Evolutionary conservation across 1,284 basidiomycete species (phyloP).

Genomic region (Ustilago curta): DNA sequence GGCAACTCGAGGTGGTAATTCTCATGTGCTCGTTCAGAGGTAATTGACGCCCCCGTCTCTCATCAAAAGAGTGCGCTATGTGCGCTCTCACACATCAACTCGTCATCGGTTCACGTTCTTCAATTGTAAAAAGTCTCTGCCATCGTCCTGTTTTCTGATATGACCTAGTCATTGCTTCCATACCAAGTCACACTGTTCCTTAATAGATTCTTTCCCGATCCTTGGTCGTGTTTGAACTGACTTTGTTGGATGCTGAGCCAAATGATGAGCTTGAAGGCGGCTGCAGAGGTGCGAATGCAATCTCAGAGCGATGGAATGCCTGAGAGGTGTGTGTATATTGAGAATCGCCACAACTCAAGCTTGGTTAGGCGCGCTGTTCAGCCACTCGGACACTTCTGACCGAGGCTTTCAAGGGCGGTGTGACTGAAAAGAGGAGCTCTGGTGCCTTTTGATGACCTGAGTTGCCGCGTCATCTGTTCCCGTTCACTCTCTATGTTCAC

Average conservation of each 20-base stretch:
- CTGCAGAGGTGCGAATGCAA: too few relatives aligned
- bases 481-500: too few relatives aligned
- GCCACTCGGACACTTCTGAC: neutral
- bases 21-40: neutral
- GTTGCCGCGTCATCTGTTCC: too few relatives aligned
- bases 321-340: too few relatives aligned
- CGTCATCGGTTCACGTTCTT: neutral
- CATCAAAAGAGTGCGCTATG: neutral
- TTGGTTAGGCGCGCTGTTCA: too few relatives aligned
- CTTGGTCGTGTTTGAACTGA: neutral
- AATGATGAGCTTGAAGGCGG: too few relatives aligned
- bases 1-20: conserved; percentile 59
- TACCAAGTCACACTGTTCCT: neutral
- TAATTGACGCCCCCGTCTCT: too few relatives aligned
- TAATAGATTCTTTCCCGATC: neutral
- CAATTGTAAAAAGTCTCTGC: conserved; percentile 15
- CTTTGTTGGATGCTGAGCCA: too few relatives aligned
- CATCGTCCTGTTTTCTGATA: neutral
- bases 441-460: neutral
- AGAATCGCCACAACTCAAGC: too few relatives aligned
- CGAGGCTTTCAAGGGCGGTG: neutral
- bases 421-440: neutral
- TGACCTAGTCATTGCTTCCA: conserved; percentile 12
- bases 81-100: neutral
- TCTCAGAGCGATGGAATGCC: too few relatives aligned